Evolutionary conservation across 495 filamentous ascomycete species (phyloP), one percentile per base, ranked within the genome.

Genomic region (Neurospora sp.): DNA sequence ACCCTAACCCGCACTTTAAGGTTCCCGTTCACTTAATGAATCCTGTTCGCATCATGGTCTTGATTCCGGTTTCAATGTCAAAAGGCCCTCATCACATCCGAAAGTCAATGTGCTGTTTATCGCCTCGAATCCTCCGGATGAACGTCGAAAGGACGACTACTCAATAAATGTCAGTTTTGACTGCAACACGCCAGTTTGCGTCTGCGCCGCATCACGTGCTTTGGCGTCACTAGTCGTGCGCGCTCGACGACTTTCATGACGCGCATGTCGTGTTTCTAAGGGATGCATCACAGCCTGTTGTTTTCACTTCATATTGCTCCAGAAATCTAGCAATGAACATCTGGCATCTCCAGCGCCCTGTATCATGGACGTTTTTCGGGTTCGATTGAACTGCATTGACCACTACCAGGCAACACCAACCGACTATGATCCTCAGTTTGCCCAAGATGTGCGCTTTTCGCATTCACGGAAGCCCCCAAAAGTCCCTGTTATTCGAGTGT

Each of bases 381-480:
- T 99, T 76, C 92, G 94, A 72, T 86, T 99, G 75, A 96, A 98
- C 80, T 96, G 93, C 84, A 90, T 98, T 81, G 96, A 98, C 82
- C 89, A 94, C 80, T 99, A 98, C 80, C 94, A 96, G 80, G 85
- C 89, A 44, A 83, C 82, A 35, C 91, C 93, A 42, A 92, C 93
- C 12, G 83, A 86, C 74, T 91, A 97, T 79, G 96, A 98, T 79
- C 95, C 96, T 74, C 85, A 85, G 46, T 83, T 98, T 72, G 90
- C 89, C 72, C 86, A 84, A 71, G 83, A 89, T 79, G 80, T 85
- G 18, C 83, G 73, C 6, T 82, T 80, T 71, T 83, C 80, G 46
- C 86, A 84, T 80, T 80, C 79, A 78, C 85, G 76, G 74, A 90
- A 86, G 70, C 86, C 87, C 42, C 89, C 92, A 2, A 91, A 87